Evolutionary conservation across 805 yeast genomes (phyloP), one percentile per base, ranked within the genome.

Genomic region (Monosporozyma solicola): DNA sequence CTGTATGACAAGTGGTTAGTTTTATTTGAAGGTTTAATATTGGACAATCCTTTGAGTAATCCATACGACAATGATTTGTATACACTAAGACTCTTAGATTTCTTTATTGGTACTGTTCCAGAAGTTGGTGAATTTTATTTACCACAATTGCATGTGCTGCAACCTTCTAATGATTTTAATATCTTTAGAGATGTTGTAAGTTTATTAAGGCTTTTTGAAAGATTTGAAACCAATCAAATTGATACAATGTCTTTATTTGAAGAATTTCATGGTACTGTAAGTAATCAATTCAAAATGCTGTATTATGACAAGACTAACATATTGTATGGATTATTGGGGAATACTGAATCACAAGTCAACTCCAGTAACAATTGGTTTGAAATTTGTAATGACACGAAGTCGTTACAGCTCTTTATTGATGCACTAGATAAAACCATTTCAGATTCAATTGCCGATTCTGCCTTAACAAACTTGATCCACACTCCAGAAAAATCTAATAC

Each of bases 61-160:
- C 69, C 70, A 8, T 66, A 55, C 46, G 58, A 53, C 7, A 64
- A 63, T 41, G 67, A 63, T 29, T 48, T 58, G 4, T 64, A 61
- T 47, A 64, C 54, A 52, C 33, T 66, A 31, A 62, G 71, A 49
- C 54, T 59, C 25, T 60, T 61, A 41, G 71, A 67, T 46, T 67
- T 67, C 47, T 63, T 66, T 43, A 53, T 67, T n/a, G 68, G 66
- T 3, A 58, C 69, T 50, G 59, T 67, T 1, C 63, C 65, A 1
- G 56, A 61, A 11, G 57, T 66, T 29, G 71, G 71, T 33, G 71
- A 67, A 53, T 67, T 67, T 47, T 66, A 64, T 51, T 37, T 67
- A 13, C 70, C 71, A 41, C 54, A 65, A 31, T 50, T 67, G 35
- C 53, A 55, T 7, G 50, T 55, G 2, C 53, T 52, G 15, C 31